A percentile compares a stretch with the other conserved stretches of the same genome.
Evolutionary conservation across 805 yeast genomes (phyloP).

Genomic region (Jamesozyma piceae): DNA sequence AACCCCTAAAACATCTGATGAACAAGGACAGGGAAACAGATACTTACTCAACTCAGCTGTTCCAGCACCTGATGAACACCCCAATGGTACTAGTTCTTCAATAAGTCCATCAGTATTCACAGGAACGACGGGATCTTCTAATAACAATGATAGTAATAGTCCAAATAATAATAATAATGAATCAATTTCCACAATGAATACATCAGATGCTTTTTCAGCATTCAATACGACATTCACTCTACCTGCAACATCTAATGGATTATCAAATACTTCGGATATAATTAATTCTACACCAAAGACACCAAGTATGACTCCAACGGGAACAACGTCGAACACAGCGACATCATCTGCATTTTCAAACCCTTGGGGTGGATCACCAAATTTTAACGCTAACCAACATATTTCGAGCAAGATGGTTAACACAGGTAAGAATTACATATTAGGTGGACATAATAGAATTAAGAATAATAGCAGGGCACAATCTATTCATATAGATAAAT

Average conservation of each 20-base stretch:
- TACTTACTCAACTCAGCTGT: too few relatives aligned
- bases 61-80: background rate
- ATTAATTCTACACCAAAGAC: constrained; percentile 12
- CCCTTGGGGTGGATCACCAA: constrained; percentile 15
- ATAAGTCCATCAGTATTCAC: background rate
- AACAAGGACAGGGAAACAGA: too few relatives aligned
- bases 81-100: background rate
- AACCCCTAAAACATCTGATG: background rate
- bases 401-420: constrained; percentile 17
- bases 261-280: background rate
- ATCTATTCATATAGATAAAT: constrained; percentile 29
- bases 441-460: constrained; percentile 27
- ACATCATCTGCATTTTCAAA: background rate
- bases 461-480: constrained; percentile 28
- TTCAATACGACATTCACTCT: constrained; percentile 1
- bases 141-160: background rate
- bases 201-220: constrained; percentile 3
- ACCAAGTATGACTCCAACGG: constrained; percentile 11
- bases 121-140: too few relatives aligned
- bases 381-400: background rate
- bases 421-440: constrained; percentile 29
- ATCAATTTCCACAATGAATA: background rate
- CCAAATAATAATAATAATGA: too few relatives aligned
- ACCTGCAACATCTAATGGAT: constrained; percentile 1
- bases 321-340: constrained; percentile 4